Evolutionary conservation across 345 rosid species (phyloP).

Genomic region (Heritiera littoralis): DNA sequence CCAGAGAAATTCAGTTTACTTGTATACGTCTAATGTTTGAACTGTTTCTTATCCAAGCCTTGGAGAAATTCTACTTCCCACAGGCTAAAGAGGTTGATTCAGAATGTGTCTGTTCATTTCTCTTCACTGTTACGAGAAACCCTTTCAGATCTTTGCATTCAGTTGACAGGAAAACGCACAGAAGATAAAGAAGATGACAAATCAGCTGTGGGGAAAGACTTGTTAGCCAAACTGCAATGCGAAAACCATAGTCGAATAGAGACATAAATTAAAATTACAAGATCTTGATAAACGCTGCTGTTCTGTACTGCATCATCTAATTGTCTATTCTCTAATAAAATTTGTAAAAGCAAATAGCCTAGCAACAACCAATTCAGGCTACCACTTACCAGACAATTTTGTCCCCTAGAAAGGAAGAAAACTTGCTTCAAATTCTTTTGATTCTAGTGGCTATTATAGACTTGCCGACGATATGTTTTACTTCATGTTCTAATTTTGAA

Average conservation of each 20-base stretch:
- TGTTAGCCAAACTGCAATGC: background rate
- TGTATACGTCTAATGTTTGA: background rate
- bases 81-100: background rate
- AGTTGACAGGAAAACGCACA: background rate
- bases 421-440: background rate
- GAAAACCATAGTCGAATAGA: background rate
- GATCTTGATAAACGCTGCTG: background rate
- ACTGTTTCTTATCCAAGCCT: background rate
- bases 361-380: background rate
- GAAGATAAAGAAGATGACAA: background rate
- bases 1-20: no score
- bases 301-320: background rate
- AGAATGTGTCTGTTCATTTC: background rate
- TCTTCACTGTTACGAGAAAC: background rate
- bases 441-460: slow-evolving; percentile 2
- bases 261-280: background rate
- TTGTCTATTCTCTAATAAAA: background rate
- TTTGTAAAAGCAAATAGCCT: background rate
- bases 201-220: background rate
- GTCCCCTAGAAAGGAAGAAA: background rate
- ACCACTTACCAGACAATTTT: background rate
- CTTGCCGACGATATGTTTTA: slow-evolving; percentile 1
- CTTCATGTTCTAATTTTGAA: background rate
- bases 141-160: background rate
- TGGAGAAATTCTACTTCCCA: background rate